Percentiles rank a stretch among this genome's conserved stretches.
These are phyloP conservation scores for Talaromyces pinophilus DNA, from an alignment of 2,329 filamentous ascomycete species.

Conservation along the genomic window DNA sequence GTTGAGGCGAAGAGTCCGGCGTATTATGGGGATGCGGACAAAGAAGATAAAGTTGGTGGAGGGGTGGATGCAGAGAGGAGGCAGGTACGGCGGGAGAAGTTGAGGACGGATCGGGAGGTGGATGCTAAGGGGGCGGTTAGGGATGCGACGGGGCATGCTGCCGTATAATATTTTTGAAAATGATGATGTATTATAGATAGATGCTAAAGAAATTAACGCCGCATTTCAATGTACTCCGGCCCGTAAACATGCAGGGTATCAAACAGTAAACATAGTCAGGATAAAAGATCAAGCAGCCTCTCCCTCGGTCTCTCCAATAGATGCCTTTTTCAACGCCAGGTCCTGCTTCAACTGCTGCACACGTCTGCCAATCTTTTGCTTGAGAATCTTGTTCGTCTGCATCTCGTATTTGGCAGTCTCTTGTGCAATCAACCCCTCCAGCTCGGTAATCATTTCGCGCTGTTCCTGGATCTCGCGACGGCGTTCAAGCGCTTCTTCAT, in stretches of 20 bases:
- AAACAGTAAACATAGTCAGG: slow-evolving; percentile 1
- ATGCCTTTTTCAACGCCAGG: slow-evolving; percentile 47
- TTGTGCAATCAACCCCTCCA: slow-evolving; percentile 42
- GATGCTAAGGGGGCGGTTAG: slow-evolving; percentile 34
- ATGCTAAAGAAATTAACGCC: background rate
- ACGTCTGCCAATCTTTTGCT: slow-evolving; percentile 47
- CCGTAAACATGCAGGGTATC: slow-evolving; percentile 15
- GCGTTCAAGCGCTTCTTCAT: slow-evolving; percentile 47
- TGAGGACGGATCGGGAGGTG: slow-evolving; percentile 32
- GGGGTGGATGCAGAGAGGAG: slow-evolving; percentile 30
- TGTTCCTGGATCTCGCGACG: slow-evolving; percentile 47
- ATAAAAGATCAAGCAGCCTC: slow-evolving; percentile 7
- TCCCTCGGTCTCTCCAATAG: slow-evolving; percentile 40
- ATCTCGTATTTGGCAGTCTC: slow-evolving; percentile 45
- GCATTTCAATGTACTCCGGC: background rate
- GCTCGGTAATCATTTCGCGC: slow-evolving; percentile 48
- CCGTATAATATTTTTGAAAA: slow-evolving; percentile 27
- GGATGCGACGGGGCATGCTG: slow-evolving; percentile 32
- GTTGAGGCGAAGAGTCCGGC: slow-evolving; percentile 27
- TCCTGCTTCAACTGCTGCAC: slow-evolving; percentile 49
- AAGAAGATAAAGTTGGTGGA: background rate
- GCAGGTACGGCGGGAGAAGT: slow-evolving; percentile 30
- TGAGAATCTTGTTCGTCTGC: slow-evolving; percentile 44
- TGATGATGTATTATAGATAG: slow-evolving; percentile 8
- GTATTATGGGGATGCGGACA: slow-evolving; percentile 6